Conservation (phyloP, 352 stramenopile species). For the Phytophthora macrochlamydospora region DNA sequence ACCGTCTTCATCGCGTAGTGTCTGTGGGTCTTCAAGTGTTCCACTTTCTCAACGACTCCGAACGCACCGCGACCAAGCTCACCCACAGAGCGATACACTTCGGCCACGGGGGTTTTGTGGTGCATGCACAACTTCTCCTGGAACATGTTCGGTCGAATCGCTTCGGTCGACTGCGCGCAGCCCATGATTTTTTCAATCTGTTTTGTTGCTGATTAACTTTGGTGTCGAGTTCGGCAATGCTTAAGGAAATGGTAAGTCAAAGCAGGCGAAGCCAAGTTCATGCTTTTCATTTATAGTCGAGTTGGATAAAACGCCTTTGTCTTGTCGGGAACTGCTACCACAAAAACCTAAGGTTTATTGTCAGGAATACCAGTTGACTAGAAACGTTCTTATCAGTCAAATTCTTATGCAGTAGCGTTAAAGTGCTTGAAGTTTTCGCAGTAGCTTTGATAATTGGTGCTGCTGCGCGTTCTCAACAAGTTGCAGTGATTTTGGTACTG, state of each 20-base stretch:
- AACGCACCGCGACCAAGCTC: constrained; percentile 78
- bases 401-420: constrained; percentile 10
- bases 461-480: constrained; percentile 54
- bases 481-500: constrained; percentile 22
- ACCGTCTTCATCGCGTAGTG: constrained; percentile 85
- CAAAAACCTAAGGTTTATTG: too few relatives aligned
- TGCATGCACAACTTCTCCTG: constrained; percentile 82
- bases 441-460: constrained; percentile 47
- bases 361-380: neutral
- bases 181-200: constrained; percentile 44
- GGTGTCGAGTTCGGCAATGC: constrained; percentile 16
- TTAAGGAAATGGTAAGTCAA: neutral
- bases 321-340: too few relatives aligned
- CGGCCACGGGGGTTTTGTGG: constrained; percentile 54
- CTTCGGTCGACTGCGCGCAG: constrained; percentile 63
- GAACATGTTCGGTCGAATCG: constrained; percentile 69
- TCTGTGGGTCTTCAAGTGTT: constrained; percentile 69
- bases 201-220: constrained; percentile 1
- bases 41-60: constrained; percentile 75
- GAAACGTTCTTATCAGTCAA: neutral
- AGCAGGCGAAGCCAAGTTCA: neutral
- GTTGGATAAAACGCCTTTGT: too few relatives aligned
- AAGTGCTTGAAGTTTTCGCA: constrained; percentile 45
- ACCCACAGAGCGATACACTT: constrained; percentile 54
- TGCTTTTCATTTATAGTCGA: too few relatives aligned